phyloP scores from a whole-genome alignment of 1,139 yeast species.

The Geotrichum candidum region DNA sequence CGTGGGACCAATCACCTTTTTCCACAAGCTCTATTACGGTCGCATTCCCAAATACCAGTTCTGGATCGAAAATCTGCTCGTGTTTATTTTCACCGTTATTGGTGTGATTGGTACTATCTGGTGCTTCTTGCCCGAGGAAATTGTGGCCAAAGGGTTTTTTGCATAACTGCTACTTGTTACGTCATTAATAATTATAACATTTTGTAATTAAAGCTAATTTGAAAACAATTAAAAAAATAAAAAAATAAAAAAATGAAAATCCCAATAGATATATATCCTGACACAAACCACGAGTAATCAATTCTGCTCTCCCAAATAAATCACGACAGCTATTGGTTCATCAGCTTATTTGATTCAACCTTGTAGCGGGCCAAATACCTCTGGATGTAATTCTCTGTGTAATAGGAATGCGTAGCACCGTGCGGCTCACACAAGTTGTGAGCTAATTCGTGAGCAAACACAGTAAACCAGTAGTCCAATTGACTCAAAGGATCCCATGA shows the following conservation, averaged over 20 bases:
- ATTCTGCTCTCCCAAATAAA: background rate
- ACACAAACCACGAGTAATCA: no score
- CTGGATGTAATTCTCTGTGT: slow-evolving; percentile 21
- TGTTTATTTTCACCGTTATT: slow-evolving; percentile 31
- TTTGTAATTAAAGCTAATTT: no score
- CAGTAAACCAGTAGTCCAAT: slow-evolving; percentile 37
- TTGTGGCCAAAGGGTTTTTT: slow-evolving; percentile 7
- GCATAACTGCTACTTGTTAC: background rate
- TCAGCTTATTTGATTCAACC: slow-evolving; percentile 2
- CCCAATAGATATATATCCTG: background rate
- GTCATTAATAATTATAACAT: background rate
- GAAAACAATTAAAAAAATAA: no score
- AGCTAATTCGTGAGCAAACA: slow-evolving; percentile 40
- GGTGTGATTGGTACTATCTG: slow-evolving; percentile 34
- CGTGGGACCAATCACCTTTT: slow-evolving; percentile 68
- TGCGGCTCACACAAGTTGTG: slow-evolving; percentile 37
- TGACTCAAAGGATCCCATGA: slow-evolving; percentile 23
- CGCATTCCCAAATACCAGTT: slow-evolving; percentile 42
- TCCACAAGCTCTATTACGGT: slow-evolving; percentile 50
- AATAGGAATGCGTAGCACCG: slow-evolving; percentile 37
- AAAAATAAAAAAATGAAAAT: no score
- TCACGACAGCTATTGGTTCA: background rate
- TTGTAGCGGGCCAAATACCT: slow-evolving; percentile 8
- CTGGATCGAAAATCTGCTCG: slow-evolving; percentile 42
- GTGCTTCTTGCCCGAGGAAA: slow-evolving; percentile 18